phyloP scores from a whole-genome alignment of 352 stramenopile species.

The Phytophthora syringae region DNA sequence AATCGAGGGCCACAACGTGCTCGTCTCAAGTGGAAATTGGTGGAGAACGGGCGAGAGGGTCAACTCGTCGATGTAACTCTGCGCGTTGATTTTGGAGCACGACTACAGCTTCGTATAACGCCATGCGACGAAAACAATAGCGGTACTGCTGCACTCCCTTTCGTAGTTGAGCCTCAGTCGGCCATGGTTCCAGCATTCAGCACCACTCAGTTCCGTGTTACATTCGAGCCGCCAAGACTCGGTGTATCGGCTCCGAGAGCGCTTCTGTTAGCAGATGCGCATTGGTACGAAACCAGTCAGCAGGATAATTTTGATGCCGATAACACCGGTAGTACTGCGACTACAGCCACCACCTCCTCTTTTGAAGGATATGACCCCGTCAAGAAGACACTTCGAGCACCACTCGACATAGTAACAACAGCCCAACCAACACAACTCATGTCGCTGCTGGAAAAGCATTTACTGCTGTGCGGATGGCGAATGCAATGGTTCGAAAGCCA shows the following conservation, averaged over 20 bases:
- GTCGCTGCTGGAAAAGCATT: slow-evolving; percentile 71
- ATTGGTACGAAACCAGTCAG: slow-evolving; percentile 53
- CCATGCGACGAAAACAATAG: slow-evolving; percentile 37
- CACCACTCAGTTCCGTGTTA: slow-evolving; percentile 55
- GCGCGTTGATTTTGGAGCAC: slow-evolving; percentile 54
- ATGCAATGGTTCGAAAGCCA: slow-evolving; percentile 49
- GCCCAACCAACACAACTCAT: background rate
- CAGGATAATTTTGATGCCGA: slow-evolving; percentile 8
- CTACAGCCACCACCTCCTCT: slow-evolving; percentile 6
- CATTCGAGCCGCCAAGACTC: slow-evolving; percentile 41
- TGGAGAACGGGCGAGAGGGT: slow-evolving; percentile 52
- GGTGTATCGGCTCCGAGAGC: slow-evolving; percentile 30
- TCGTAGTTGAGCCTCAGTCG: slow-evolving; percentile 47
- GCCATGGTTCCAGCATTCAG: slow-evolving; percentile 35
- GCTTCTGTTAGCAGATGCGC: slow-evolving; percentile 67
- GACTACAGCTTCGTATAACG: slow-evolving; percentile 53
- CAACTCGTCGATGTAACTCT: slow-evolving; percentile 65
- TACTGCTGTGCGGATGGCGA: slow-evolving; percentile 69
- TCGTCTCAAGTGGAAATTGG: slow-evolving; percentile 65
- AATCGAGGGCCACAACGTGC: slow-evolving; percentile 72
- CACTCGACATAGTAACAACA: slow-evolving; percentile 16
- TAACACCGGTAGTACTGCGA: slow-evolving; percentile 1
- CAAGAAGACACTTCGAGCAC: slow-evolving; percentile 21
- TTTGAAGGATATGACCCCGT: slow-evolving; percentile 5
- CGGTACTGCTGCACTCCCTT: slow-evolving; percentile 36